Evolutionary conservation across 768 basidiomycete species (phyloP).

Genomic region (Termitomyces sp.): DNA sequence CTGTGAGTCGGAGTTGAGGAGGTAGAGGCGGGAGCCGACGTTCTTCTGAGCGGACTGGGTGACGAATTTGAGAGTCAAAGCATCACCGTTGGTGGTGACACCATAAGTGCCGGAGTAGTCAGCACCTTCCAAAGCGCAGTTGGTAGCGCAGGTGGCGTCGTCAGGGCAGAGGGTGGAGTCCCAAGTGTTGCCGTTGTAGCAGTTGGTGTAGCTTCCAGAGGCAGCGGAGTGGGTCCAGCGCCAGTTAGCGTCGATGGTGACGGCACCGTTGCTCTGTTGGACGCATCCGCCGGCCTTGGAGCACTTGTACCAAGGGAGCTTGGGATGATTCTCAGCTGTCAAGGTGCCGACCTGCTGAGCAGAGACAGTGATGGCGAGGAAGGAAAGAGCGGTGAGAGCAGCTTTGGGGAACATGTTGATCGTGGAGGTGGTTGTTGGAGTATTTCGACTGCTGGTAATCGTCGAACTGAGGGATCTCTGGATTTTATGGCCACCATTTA

Average conservation of each 20-base stretch:
- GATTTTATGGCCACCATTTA: neutral
- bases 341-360: constrained; percentile 50
- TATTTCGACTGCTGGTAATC: neutral
- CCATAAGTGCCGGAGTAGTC: constrained; percentile 48
- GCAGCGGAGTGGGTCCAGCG: constrained; percentile 44
- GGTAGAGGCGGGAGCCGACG: constrained; percentile 25
- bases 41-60: constrained; percentile 33
- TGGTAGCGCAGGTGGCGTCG: constrained; percentile 37
- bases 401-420: constrained; percentile 34
- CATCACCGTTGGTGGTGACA: constrained; percentile 36
- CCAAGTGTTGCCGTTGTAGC: constrained; percentile 57
- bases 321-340: constrained; percentile 25
- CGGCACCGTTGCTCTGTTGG: constrained; percentile 26
- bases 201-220: constrained; percentile 29
- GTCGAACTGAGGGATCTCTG: neutral
- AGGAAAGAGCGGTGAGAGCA: constrained; percentile 34
- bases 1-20: constrained; percentile 1
- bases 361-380: constrained; percentile 17
- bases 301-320: constrained; percentile 41
- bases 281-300: constrained; percentile 37
- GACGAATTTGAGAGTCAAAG: constrained; percentile 46
- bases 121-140: constrained; percentile 40
- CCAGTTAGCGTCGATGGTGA: constrained; percentile 57
- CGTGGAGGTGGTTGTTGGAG: neutral
- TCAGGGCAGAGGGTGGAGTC: constrained; percentile 47